Percentiles rank a stretch among this genome's conserved stretches.
These are phyloP conservation scores for Schrenkiella parvula DNA, from an alignment of 345 rosid species.

Conservation along the genomic window DNA sequence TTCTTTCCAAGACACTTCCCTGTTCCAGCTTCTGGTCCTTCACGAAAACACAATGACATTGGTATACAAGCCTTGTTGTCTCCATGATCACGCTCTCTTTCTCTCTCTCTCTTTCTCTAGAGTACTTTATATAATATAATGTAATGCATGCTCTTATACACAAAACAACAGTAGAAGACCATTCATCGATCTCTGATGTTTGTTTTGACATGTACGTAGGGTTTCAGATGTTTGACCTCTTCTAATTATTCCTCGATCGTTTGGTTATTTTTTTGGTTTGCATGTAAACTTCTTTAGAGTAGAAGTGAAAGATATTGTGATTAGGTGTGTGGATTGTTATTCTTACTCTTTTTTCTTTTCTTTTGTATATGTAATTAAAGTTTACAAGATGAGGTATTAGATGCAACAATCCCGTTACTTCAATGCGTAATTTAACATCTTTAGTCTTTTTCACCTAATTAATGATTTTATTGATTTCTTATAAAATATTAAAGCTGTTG, in stretches of 20 bases:
- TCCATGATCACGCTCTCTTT: conserved; percentile 48
- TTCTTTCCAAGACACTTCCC: conserved; percentile 81
- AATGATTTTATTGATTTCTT: not conserved
- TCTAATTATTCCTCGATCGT: conserved; percentile 20
- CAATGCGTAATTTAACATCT: not conserved
- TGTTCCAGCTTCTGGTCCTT: conserved; percentile 86
- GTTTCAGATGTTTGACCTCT: conserved; percentile 22
- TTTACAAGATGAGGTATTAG: not conserved
- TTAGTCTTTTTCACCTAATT: not conserved
- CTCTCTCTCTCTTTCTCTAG: not conserved
- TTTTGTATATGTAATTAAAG: conserved; percentile 7
- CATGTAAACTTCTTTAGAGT: conserved; percentile 17
- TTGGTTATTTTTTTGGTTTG: conserved; percentile 7
- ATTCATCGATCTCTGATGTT: conserved; percentile 14
- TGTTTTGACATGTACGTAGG: conserved; percentile 22
- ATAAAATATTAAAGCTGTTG: not conserved
- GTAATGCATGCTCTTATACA: conserved; percentile 5
- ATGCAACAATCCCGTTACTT: conserved; percentile 18
- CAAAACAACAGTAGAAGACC: not conserved
- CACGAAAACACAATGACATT: conserved; percentile 83
- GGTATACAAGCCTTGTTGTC: conserved; percentile 48
- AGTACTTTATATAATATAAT: not conserved
- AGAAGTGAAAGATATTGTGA: conserved; percentile 17
- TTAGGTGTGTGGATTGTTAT: conserved; percentile 5
- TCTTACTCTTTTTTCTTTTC: not conserved